These are phyloP conservation scores for Cavenderia fasciculata DNA, from an alignment of 78 protist species.

Conservation along the genomic window DNA sequence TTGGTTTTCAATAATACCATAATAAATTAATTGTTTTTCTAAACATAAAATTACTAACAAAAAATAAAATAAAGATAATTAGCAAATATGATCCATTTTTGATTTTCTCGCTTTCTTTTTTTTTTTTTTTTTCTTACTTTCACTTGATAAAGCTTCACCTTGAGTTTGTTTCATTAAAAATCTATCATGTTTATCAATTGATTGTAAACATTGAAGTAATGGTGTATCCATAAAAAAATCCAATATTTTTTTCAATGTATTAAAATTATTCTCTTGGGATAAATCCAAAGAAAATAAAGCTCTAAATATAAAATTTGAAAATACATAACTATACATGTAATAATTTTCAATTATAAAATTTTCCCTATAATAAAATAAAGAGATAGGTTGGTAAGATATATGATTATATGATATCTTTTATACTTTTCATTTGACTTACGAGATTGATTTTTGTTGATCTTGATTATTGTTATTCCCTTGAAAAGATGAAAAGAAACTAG, in stretches of 20 bases:
- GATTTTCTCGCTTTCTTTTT: too few relatives aligned
- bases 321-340: conserved; percentile 35
- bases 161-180: not conserved
- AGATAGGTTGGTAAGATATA: not conserved
- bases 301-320: not conserved
- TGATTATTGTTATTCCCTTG: too few relatives aligned
- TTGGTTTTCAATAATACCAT: conserved; percentile 13
- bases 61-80: too few relatives aligned
- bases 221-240: not conserved
- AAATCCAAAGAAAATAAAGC: conserved; percentile 13
- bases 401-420: not conserved
- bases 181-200: not conserved
- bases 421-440: not conserved
- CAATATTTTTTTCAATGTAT: not conserved
- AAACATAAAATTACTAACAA: too few relatives aligned
- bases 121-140: conserved; percentile 3
- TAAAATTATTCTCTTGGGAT: not conserved
- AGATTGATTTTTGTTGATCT: not conserved
- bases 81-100: too few relatives aligned
- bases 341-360: conserved; percentile 19
- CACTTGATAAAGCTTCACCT: not conserved
- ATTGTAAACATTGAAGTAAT: not conserved
- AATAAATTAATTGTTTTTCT: not conserved
- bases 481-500: not conserved
- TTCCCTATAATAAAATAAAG: conserved; percentile 5